A percentile compares a stretch with the other conserved stretches of the same genome.
Conservation (phyloP, 2,329 filamentous ascomycete species). For the Endocalyx cinctus region DNA sequence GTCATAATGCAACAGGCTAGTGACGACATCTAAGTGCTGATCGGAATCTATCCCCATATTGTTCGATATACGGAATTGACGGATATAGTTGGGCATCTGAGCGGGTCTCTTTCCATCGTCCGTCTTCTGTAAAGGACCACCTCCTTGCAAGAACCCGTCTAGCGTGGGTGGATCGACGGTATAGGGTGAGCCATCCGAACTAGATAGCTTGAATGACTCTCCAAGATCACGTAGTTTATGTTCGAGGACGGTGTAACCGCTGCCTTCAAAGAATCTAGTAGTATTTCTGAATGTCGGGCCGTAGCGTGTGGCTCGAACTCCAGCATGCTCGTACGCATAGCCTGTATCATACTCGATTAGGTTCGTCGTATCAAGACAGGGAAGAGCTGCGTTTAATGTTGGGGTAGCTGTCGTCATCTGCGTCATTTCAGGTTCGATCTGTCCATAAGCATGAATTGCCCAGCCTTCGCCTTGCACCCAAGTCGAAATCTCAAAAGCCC, state of each 20-base stretch:
- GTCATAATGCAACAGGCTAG: constrained; percentile 18
- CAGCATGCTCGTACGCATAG: constrained; percentile 2
- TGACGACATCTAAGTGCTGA: constrained; percentile 18
- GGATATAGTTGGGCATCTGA: constrained; percentile 26
- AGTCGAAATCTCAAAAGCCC: constrained; percentile 18
- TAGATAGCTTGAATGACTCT: background rate
- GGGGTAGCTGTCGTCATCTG: constrained; percentile 14
- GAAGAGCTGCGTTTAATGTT: constrained; percentile 9
- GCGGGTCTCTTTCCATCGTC: constrained; percentile 17
- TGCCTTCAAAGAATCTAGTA: constrained; percentile 14
- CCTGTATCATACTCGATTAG: constrained; percentile 6
- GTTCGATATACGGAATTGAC: constrained; percentile 25
- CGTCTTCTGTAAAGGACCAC: constrained; percentile 14
- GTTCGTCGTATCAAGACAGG: constrained; percentile 2
- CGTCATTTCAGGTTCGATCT: constrained; percentile 12
- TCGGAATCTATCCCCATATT: constrained; percentile 15
- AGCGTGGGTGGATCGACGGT: constrained; percentile 23
- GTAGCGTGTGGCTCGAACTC: constrained; percentile 15
- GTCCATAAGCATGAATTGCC: constrained; percentile 19
- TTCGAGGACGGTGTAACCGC: constrained; percentile 17
- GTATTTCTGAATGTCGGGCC: constrained; percentile 22
- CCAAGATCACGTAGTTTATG: constrained; percentile 17
- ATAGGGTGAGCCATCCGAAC: constrained; percentile 16
- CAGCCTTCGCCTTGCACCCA: constrained; percentile 18
- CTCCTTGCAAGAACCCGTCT: constrained; percentile 23